Base-by-base conservation (phyloP, 2,329 filamentous ascomycete genomes). In the Colletotrichum endophyticum region DNA sequence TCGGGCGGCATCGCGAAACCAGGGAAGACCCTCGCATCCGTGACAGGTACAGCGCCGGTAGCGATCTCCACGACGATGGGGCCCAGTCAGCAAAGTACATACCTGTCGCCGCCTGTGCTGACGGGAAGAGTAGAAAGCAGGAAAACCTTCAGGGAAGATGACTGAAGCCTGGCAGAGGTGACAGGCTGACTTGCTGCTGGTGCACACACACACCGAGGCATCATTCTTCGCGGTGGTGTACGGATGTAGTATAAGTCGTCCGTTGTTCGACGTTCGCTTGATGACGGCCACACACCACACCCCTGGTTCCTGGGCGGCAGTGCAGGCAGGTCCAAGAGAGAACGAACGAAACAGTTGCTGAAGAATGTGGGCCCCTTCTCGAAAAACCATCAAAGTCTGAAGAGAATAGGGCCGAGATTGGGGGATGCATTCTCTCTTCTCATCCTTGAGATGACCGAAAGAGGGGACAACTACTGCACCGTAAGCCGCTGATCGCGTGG, bases 361-460 rank as follows among this genome's bases (percentile, higher is more conserved):
- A 69, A 76, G 73, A 73, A 69, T 76, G 73, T 76, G 70, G 53
- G 64, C 62, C 34, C 27, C 44, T 22, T n/a, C 25, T 68, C 56
- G 44, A 32, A 49, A 56, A 27, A 7, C 57, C 53, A 44, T 32
- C 62, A 22, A 53, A n/a, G 39, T 32, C 53, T 49, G 30, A 57
- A 39, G 25, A 49, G 11, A 73, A 59, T 68, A 66, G 64, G 70
- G 70, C 70, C 73, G 70, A 76, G 53, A 70, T 61, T 15, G n/a
- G 16, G 59, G 7, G 39, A 39, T 27, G 44, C 57, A 63, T 13
- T 8, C 59, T 36, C 59, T 32, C 59, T 8, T n/a, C 44, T 53
- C 44, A 53, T 13, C 44, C 44, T 53, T 53, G 44, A 53, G 44
- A 53, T 53, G 44, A 53, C 44, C 1, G 44, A 39, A 19, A 25